Percentiles rank a stretch among this genome's conserved stretches.
phyloP scores from a whole-genome alignment of 139 green algal genomes.

The Tetradesmus lagerheimii region DNA sequence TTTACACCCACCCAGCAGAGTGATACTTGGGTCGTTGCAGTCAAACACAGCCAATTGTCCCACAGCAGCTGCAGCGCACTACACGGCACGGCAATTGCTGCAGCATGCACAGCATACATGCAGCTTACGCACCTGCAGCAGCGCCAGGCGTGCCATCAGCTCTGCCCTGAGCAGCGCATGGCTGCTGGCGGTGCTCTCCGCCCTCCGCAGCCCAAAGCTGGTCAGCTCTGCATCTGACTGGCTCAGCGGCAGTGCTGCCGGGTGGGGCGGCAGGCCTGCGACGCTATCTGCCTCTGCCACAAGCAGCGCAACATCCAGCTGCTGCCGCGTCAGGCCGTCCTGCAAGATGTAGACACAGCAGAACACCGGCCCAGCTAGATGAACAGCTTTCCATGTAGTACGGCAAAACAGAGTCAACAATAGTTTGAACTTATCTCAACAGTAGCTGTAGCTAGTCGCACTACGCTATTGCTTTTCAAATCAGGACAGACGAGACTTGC shows the following conservation, averaged over 20 bases:
- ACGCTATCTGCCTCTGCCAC: constrained; percentile 64
- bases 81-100: neutral
- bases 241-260: constrained; percentile 49
- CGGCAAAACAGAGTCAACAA: no score
- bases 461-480: no score
- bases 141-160: constrained; percentile 40
- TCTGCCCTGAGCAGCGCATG: constrained; percentile 43
- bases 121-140: constrained; percentile 48
- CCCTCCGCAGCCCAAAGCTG: constrained; percentile 52
- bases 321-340: constrained; percentile 59
- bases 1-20: neutral
- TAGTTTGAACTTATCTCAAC: no score
- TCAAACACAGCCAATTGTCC: no score
- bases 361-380: neutral
- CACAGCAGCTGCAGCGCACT: neutral
- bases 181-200: constrained; percentile 58
- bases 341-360: neutral
- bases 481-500: no score
- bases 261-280: constrained; percentile 53
- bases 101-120: neutral
- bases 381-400: no score
- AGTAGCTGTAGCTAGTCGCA: no score
- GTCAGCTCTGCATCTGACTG: constrained; percentile 21
- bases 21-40: no score
- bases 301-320: constrained; percentile 67